Base-by-base conservation (phyloP, 2,329 filamentous ascomycete species). In the Aplosporella prunicola region DNA sequence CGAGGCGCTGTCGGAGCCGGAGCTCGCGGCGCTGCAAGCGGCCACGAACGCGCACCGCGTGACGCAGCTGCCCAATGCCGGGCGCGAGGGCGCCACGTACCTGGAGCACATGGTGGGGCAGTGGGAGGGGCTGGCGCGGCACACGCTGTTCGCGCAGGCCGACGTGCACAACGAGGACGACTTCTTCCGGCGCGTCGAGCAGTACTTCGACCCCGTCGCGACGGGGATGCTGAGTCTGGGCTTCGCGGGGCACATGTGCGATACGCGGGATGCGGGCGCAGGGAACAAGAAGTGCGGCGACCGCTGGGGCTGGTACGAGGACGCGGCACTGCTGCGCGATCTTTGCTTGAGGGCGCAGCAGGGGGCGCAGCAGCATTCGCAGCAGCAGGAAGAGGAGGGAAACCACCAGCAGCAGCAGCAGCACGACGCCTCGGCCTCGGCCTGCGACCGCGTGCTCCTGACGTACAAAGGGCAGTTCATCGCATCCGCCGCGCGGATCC, bases 401-500 rank as follows among this genome's bases (percentile, higher is more conserved):
- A n/a, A n/a, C n/a, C 22, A 24, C 22, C 22, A 24, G n/a, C 22
- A 8, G 8, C 22, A 24, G n/a, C 22, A 24, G n/a, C 22, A 24
- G 8, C 22, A 24, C n/a, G n/a, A n/a, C 22, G 22, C 22, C 22
- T 24, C 22, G 8, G 38, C 25, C 35, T 59, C 53, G 5, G 42
- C 42, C 11, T 61, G 59, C 38, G 48, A 53, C 2, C 46, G 48
- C 17, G 53, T 64, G 1, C 49, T 61, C 9, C 43, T 69, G 5
- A 64, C 61, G 3, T 67, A 66, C 43, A 63, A 64, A 29, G 68
- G 68, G 11, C 63, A 68, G 34, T 70, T 72, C 45, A 50, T 68
- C 24, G 63, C 59, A 3, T 67, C 63, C 1, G 62, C 62, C 1
- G 52, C 51, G 5, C 55, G 68, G 1, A 62, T 70, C 5, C 51